Evolutionary conservation across 768 basidiomycete species (phyloP).

Genomic region (Hortiboletus campestris): DNA sequence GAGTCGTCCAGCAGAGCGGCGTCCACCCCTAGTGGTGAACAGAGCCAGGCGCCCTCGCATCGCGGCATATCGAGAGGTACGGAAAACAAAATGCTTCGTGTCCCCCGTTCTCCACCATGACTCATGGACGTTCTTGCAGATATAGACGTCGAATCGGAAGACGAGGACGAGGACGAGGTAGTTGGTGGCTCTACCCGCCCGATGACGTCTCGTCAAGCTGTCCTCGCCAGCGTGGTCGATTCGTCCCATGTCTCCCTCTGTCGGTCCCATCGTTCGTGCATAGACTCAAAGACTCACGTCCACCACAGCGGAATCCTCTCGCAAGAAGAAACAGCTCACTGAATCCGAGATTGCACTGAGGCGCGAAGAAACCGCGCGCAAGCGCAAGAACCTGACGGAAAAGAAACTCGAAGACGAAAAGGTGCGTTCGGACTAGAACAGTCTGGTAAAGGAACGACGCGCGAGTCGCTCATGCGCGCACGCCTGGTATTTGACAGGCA

Average conservation of each 20-base stretch:
- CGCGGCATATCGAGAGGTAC: conserved; percentile 28
- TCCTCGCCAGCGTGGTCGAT: conserved; percentile 66
- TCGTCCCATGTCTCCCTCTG: conserved; percentile 67
- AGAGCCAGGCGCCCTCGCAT: conserved; percentile 23
- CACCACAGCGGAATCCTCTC: conserved; percentile 6
- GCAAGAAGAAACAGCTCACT: conserved; percentile 60
- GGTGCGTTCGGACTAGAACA: conserved; percentile 36
- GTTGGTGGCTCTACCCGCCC: conserved; percentile 34
- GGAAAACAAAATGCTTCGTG: not conserved
- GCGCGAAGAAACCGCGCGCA: conserved; percentile 78
- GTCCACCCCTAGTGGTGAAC: conserved; percentile 24
- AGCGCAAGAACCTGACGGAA: conserved; percentile 62
- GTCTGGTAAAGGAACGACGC: too few relatives aligned
- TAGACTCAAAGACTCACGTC: not conserved
- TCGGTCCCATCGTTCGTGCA: conserved; percentile 17
- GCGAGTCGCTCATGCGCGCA: not conserved
- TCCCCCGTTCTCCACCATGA: not conserved
- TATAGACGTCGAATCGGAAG: conserved; percentile 42
- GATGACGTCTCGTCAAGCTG: conserved; percentile 65
- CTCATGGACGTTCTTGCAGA: conserved; percentile 21
- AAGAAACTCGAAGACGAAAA: conserved; percentile 38
- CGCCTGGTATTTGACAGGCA: conserved; percentile 41
- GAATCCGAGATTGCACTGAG: conserved; percentile 71
- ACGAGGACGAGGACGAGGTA: conserved; percentile 30
- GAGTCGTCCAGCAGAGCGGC: conserved; percentile 30